These are phyloP conservation scores for Microbotryomycetes sp. DNA, from an alignment of 1,284 basidiomycete species.

Conservation along the genomic window DNA sequence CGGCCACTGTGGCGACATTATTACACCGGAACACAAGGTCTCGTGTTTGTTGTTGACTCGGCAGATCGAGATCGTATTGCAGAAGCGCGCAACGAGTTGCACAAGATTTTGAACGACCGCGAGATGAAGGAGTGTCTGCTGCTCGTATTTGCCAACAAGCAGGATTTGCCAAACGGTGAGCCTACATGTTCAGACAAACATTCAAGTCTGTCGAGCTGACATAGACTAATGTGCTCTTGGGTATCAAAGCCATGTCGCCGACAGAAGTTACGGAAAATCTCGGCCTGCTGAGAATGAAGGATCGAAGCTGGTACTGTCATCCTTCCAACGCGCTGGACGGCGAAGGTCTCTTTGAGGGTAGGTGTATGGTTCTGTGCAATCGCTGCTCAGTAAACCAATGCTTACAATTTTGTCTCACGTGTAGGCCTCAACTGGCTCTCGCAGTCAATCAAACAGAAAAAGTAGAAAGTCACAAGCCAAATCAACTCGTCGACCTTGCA, in stretches of 20 bases:
- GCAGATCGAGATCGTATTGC: slow-evolving; percentile 91
- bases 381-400: background rate
- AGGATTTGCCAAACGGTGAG: slow-evolving; percentile 92
- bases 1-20: slow-evolving; percentile 81
- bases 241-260: slow-evolving; percentile 82
- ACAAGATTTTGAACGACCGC: slow-evolving; percentile 90
- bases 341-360: slow-evolving; percentile 82
- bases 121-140: slow-evolving; percentile 98
- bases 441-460: slow-evolving; percentile 71
- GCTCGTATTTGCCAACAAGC: slow-evolving; percentile 98
- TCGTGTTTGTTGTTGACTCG: slow-evolving; percentile 60
- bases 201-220: no score
- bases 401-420: background rate
- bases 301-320: slow-evolving; percentile 81
- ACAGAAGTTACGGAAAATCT: slow-evolving; percentile 98
- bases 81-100: slow-evolving; percentile 92
- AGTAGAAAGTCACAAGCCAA: no score
- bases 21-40: slow-evolving; percentile 59
- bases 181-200: no score
- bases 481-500: no score
- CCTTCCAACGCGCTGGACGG: slow-evolving; percentile 47
- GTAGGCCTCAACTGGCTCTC: slow-evolving; percentile 82
- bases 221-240: no score
- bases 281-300: slow-evolving; percentile 89
- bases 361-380: background rate